Evolutionary conservation across 1,284 basidiomycete species (phyloP).

Genomic region (Austropuccinia psidii): DNA sequence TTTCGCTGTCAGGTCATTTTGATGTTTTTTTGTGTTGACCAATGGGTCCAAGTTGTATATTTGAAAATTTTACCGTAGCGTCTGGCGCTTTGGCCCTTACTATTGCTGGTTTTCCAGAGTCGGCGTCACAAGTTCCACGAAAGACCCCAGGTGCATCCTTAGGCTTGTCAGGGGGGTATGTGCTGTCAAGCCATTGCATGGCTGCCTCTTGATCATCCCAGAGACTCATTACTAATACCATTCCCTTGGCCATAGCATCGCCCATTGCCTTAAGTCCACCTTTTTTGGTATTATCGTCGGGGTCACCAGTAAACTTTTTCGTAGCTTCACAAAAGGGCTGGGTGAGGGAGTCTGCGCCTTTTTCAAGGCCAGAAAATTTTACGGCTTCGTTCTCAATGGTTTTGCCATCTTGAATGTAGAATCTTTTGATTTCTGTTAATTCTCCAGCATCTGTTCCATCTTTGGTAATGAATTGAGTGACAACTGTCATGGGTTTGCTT

Average conservation of each 20-base stretch:
- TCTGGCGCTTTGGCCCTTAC: neutral
- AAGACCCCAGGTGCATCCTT: neutral
- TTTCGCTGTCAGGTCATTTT: neutral
- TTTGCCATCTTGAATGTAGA: neutral
- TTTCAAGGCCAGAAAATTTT: neutral
- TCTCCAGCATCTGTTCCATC: neutral
- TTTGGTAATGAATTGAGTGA: conserved; percentile 16
- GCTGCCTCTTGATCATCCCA: conserved; percentile 5
- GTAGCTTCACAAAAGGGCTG: conserved; percentile 2
- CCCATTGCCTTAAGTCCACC: conserved; percentile 10
- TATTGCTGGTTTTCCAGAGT: neutral
- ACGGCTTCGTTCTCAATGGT: neutral
- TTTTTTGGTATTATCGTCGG: neutral
- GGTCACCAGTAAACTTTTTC: neutral
- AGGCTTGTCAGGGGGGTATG: neutral
- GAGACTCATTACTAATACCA: conserved; percentile 24
- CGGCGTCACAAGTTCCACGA: neutral
- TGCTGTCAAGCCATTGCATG: conserved; percentile 9
- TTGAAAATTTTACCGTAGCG: conserved; percentile 14
- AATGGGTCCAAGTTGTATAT: conserved; percentile 11
- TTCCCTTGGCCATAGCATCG: neutral
- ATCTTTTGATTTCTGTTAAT: neutral
- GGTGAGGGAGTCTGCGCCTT: neutral
- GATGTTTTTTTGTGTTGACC: no score
- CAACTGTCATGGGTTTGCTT: conserved; percentile 11